Percentiles rank a stretch among this genome's conserved stretches.
Conservation (phyloP, 2,329 filamentous ascomycete species). For the Hyphodiscus sp. region DNA sequence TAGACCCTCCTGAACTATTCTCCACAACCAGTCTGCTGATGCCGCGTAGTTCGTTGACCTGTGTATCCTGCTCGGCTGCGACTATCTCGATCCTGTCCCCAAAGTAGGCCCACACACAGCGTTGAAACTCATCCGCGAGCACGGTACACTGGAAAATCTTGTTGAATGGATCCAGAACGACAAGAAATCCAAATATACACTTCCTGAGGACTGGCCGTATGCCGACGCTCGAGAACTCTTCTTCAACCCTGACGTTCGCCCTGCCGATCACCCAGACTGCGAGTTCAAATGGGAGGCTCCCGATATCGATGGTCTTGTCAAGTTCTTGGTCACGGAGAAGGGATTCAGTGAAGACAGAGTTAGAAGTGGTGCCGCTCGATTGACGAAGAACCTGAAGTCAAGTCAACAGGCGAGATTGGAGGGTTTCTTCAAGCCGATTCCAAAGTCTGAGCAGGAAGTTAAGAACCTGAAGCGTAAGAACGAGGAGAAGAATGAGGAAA, state of each 20-base stretch:
- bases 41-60: slow-evolving; percentile 80
- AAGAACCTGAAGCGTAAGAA: slow-evolving; percentile 84
- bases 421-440: slow-evolving; percentile 92
- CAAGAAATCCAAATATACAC: slow-evolving; percentile 68
- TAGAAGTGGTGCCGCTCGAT: slow-evolving; percentile 64
- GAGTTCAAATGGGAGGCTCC: slow-evolving; percentile 98
- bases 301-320: slow-evolving; percentile 80
- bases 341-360: slow-evolving; percentile 96
- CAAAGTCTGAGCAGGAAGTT: slow-evolving; percentile 83
- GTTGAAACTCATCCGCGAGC: slow-evolving; percentile 87
- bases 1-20: slow-evolving; percentile 32
- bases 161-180: slow-evolving; percentile 74
- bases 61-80: slow-evolving; percentile 94
- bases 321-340: slow-evolving; percentile 89
- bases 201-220: slow-evolving; percentile 97
- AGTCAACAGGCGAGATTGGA: slow-evolving; percentile 87
- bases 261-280: slow-evolving; percentile 77
- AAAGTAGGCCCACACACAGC: slow-evolving; percentile 91
- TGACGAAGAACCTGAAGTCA: slow-evolving; percentile 87
- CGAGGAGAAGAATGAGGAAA: slow-evolving; percentile 83
- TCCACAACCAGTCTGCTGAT: slow-evolving; percentile 2
- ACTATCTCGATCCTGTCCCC: slow-evolving; percentile 94
- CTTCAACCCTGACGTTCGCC: slow-evolving; percentile 80
- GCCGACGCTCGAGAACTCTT: slow-evolving; percentile 88
- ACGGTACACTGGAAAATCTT: slow-evolving; percentile 81